Base-by-base conservation (phyloP, 2,329 filamentous ascomycete genomes). In the Botrytis aclada region DNA sequence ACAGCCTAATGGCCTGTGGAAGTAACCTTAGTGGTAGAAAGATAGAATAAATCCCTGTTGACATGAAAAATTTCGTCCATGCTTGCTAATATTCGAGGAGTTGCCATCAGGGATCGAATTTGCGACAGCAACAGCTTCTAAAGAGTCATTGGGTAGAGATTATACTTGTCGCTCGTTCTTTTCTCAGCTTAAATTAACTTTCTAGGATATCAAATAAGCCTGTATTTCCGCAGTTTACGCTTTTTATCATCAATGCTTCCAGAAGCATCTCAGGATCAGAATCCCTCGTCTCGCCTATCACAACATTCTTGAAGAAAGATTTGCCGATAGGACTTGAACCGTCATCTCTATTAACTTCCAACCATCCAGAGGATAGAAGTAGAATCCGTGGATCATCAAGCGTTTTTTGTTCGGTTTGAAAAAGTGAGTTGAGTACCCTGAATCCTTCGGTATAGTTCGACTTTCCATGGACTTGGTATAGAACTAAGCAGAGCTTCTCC, bases 241-340 rank as follows among this genome's bases (percentile, higher is more conserved):
- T 12, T 54, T 25, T n/a, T 6, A n/a, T 3, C 2, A 54, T 1
- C 47, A n/a, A 54, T n/a, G 12, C 47, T 16, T 54, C 1, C 6
- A 25, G 47, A n/a, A 54, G 47, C 47, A 54, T 54, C 25, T 5
- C 16, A n/a, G 47, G 12, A 54, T 54, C 47, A n/a, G 25, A 54
- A n/a, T 54, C 47, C 25, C n/a, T 54, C 12, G 12, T n/a, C 47
- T 54, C 47, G 5, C 47, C 47, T 3, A 25, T 54, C 12, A n/a
- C 25, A n/a, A n/a, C 1, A n/a, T n/a, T n/a, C 3, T 16, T 16
- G 47, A n/a, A 54, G 6, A 3, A n/a, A 3, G 0, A 54, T n/a
- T n/a, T 54, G 5, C 47, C 12, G 12, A 54, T 54, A 16, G 25
- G 47, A 4, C 47, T n/a, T 6, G 25, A 12, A n/a, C 47, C 47